These are phyloP conservation scores for Theobroma cacao DNA, from an alignment of 345 rosid species.

Conservation along the genomic window DNA sequence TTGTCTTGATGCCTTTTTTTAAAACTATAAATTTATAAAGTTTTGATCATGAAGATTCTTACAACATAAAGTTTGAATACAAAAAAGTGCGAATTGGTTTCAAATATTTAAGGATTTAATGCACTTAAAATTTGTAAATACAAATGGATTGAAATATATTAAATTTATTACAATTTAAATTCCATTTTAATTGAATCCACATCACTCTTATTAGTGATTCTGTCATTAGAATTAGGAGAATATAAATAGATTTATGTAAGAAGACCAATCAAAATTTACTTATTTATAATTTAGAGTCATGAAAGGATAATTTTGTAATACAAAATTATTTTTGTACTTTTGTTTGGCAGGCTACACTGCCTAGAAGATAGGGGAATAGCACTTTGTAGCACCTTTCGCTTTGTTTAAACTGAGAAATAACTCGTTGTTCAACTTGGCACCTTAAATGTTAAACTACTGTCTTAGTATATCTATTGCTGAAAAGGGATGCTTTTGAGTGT, in stretches of 20 bases:
- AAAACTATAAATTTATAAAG: background rate
- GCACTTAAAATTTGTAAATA: background rate
- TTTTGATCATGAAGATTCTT: background rate
- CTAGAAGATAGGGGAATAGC: background rate
- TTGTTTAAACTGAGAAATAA: background rate
- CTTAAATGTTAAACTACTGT: background rate
- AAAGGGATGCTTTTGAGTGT: background rate
- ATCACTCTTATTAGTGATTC: background rate
- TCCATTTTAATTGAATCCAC: background rate
- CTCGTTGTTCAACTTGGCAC: background rate
- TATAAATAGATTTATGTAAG: background rate
- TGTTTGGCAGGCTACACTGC: background rate
- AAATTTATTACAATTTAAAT: background rate
- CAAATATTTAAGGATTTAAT: background rate
- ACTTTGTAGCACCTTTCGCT: background rate
- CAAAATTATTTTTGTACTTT: background rate
- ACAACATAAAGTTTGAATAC: background rate
- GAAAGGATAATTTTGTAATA: background rate
- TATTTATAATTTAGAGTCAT: background rate
- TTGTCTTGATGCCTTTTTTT: background rate
- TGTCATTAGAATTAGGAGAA: background rate
- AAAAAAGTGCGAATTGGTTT: background rate
- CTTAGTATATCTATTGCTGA: background rate
- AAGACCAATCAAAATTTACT: background rate
- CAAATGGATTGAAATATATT: background rate